Conservation (phyloP, 352 stramenopile species). For the Pythium oligandrum region DNA sequence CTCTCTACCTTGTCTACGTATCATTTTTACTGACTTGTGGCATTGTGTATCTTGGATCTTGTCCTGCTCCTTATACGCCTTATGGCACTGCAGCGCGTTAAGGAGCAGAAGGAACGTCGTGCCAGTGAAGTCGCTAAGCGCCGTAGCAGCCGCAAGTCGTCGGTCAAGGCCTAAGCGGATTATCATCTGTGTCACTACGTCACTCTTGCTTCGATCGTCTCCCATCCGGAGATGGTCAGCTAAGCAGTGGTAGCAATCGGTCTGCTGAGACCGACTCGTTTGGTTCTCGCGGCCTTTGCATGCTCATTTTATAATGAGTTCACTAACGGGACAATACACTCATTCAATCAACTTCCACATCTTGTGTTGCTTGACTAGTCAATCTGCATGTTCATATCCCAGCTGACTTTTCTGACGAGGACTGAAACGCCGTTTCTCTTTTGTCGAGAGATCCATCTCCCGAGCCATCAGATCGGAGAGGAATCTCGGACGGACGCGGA, state of each 20-base stretch:
- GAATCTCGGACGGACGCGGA: no score
- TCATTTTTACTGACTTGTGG: constrained; percentile 32
- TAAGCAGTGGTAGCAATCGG: constrained; percentile 6
- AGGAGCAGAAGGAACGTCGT: constrained; percentile 97
- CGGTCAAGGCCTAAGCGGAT: constrained; percentile 85
- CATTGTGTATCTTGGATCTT: constrained; percentile 30
- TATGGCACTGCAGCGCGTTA: constrained; percentile 96
- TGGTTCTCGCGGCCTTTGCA: neutral
- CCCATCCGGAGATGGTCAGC: constrained; percentile 7
- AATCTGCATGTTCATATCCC: no score
- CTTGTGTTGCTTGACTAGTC: no score
- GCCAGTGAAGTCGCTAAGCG: constrained; percentile 98
- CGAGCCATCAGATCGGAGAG: no score
- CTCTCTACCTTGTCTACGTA: neutral
- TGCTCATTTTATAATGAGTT: constrained; percentile 21
- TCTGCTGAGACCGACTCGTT: constrained; percentile 6
- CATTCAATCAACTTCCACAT: constrained; percentile 9
- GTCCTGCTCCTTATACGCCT: constrained; percentile 90
- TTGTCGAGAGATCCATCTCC: no score
- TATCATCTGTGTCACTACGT: constrained; percentile 30
- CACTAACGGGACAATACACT: constrained; percentile 25
- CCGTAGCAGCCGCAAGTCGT: constrained; percentile 95
- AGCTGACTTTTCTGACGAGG: no score
- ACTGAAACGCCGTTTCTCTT: no score
- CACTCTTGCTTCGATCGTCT: constrained; percentile 7